A percentile compares a stretch with the other conserved stretches of the same genome.
Evolutionary conservation across 768 basidiomycete species (phyloP).

Genomic region (Amyloporia xantha): DNA sequence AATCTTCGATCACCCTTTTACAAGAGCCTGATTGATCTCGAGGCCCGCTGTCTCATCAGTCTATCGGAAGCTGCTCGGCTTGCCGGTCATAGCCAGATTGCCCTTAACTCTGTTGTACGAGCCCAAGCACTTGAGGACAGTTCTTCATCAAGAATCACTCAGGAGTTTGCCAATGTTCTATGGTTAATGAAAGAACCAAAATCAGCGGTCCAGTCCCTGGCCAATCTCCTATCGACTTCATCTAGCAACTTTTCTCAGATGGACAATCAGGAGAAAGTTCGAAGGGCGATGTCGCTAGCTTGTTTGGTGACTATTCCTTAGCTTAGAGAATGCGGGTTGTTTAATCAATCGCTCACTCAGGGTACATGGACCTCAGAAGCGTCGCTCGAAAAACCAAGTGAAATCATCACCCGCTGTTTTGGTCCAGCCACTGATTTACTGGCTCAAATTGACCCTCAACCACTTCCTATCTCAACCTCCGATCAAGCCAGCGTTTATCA

Average conservation of each 20-base stretch:
- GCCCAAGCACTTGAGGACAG: constrained; percentile 55
- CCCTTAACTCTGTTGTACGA: constrained; percentile 76
- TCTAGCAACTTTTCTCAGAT: neutral
- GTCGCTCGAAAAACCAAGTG: constrained; percentile 68
- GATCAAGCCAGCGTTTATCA: constrained; percentile 57
- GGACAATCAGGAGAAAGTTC: constrained; percentile 9
- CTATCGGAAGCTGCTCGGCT: constrained; percentile 68
- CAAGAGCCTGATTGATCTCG: constrained; percentile 45
- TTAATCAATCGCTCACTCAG: constrained; percentile 31
- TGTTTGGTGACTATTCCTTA: constrained; percentile 50
- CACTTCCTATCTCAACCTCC: neutral
- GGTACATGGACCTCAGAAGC: constrained; percentile 90
- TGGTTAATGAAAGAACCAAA: constrained; percentile 86
- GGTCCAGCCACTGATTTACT: constrained; percentile 44
- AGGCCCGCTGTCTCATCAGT: constrained; percentile 63
- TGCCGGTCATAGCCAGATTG: constrained; percentile 67
- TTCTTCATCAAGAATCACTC: constrained; percentile 48
- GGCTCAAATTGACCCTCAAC: neutral
- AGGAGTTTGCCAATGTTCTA: constrained; percentile 85
- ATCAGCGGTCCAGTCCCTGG: constrained; percentile 70
- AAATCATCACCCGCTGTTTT: constrained; percentile 70
- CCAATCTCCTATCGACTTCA: constrained; percentile 22
- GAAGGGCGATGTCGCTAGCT: constrained; percentile 46
- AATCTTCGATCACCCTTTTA: constrained; percentile 50
- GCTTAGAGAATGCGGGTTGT: too few relatives aligned